Conservation (phyloP, 768 basidiomycete species). For the Boletus edulis region DNA sequence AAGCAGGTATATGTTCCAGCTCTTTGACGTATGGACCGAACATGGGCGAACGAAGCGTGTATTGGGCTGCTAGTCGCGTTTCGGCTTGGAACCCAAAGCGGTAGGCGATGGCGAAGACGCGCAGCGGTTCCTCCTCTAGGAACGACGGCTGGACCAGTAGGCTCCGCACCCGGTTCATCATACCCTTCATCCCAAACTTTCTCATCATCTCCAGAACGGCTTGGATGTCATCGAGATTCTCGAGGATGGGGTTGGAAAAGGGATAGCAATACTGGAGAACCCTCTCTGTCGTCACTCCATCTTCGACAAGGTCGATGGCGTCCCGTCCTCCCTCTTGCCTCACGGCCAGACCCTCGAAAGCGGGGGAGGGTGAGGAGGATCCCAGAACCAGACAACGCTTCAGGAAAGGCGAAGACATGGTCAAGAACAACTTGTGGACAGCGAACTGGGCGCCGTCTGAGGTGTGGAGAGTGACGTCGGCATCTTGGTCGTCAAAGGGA, state of each 20-base stretch:
- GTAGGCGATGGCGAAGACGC: constrained; percentile 40
- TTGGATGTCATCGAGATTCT: constrained; percentile 35
- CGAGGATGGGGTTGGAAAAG: constrained; percentile 31
- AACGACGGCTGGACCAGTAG: constrained; percentile 26
- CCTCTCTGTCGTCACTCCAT: constrained; percentile 28
- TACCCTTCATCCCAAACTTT: constrained; percentile 39
- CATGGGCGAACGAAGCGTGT: constrained; percentile 36
- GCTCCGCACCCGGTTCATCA: constrained; percentile 29
- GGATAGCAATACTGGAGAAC: constrained; percentile 40
- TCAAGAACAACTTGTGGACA: constrained; percentile 41
- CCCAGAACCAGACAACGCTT: constrained; percentile 28
- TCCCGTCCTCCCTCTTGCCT: constrained; percentile 23
- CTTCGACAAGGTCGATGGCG: constrained; percentile 33
- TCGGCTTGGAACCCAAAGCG: constrained; percentile 35
- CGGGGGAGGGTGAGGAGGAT: constrained; percentile 29
- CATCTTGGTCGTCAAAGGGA: constrained; percentile 39
- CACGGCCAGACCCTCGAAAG: constrained; percentile 23
- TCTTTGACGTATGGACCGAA: constrained; percentile 35
- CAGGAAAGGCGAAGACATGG: constrained; percentile 42
- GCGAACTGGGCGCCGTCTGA: constrained; percentile 43
- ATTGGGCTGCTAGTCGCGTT: constrained; percentile 33
- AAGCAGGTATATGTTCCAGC: constrained; percentile 37
- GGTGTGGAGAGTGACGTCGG: constrained; percentile 43
- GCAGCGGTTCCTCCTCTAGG: constrained; percentile 32
- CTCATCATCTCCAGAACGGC: constrained; percentile 34